Percentiles rank a stretch among this genome's conserved stretches.
Evolutionary conservation across 73 alveolate genomes (phyloP).

Genomic region (Durusdinium trenchii): DNA sequence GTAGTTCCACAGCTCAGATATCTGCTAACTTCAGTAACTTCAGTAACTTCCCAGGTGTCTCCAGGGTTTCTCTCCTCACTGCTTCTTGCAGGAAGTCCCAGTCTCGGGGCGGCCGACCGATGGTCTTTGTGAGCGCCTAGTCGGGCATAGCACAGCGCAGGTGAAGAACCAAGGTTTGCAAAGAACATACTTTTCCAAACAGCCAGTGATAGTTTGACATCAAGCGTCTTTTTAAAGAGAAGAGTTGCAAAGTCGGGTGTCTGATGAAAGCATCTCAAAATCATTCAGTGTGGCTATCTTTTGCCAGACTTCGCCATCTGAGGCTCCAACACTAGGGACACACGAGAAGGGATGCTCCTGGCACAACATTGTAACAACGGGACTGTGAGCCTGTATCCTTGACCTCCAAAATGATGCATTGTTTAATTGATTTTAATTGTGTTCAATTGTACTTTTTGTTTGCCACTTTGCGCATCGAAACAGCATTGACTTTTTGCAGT

Average conservation of each 20-base stretch:
- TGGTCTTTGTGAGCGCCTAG: constrained; percentile 61
- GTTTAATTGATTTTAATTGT: too few species aligned
- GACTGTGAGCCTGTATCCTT: background rate
- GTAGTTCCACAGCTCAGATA: too few species aligned
- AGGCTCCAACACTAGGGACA: constrained; percentile 40
- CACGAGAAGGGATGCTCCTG: constrained; percentile 93
- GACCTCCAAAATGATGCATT: too few species aligned
- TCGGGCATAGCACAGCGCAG: background rate
- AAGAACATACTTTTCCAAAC: too few species aligned
- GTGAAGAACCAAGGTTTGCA: background rate
- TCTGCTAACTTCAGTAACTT: too few species aligned
- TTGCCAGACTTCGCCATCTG: background rate
- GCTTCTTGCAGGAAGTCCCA: constrained; percentile 91
- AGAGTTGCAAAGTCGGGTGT: too few species aligned
- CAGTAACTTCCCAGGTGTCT: background rate
- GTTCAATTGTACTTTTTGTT: too few species aligned
- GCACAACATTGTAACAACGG: background rate
- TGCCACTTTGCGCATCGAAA: background rate
- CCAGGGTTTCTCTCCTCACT: background rate
- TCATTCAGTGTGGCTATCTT: too few species aligned
- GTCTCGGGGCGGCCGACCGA: constrained; percentile 78
- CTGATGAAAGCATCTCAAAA: too few species aligned
- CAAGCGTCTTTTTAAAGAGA: too few species aligned
- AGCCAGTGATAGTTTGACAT: too few species aligned
- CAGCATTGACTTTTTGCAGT: background rate